Evolutionary conservation across 352 stramenopile species (phyloP).

Genomic region (Phytopythium sindhum): DNA sequence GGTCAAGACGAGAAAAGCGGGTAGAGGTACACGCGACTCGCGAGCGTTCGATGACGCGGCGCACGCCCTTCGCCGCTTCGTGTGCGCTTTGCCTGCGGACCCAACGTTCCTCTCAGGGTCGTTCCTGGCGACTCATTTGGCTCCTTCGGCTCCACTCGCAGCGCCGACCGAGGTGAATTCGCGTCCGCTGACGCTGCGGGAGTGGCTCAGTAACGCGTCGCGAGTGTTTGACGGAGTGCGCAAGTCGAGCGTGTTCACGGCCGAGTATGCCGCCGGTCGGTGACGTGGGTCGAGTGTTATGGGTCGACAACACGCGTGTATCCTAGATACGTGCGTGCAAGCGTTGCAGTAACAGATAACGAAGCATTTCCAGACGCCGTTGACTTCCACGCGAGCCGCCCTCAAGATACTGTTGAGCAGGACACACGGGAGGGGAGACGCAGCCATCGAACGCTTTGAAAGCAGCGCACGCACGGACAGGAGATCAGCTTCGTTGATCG

Average conservation of each 20-base stretch:
- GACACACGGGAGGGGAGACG: too few relatives aligned
- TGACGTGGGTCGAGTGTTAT: background rate
- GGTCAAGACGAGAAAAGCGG: background rate
- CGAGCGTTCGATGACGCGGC: slow-evolving; percentile 29
- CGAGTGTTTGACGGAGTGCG: slow-evolving; percentile 69
- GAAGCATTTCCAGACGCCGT: too few relatives aligned
- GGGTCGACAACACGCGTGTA: too few relatives aligned
- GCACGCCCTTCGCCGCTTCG: slow-evolving; percentile 24
- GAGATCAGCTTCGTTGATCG: too few relatives aligned
- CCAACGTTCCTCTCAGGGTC: slow-evolving; percentile 20
- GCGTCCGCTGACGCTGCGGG: slow-evolving; percentile 51
- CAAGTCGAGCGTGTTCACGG: slow-evolving; percentile 56
- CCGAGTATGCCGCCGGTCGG: slow-evolving; percentile 29
- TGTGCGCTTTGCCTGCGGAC: slow-evolving; percentile 25
- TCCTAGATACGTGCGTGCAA: too few relatives aligned
- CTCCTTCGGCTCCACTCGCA: background rate
- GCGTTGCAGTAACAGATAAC: too few relatives aligned
- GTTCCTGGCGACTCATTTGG: background rate
- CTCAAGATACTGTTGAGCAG: too few relatives aligned
- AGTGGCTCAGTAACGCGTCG: slow-evolving; percentile 72
- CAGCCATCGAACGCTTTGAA: too few relatives aligned
- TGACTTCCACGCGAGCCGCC: too few relatives aligned
- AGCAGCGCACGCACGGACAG: too few relatives aligned
- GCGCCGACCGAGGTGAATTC: slow-evolving; percentile 13
- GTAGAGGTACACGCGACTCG: slow-evolving; percentile 10